Percentiles rank a stretch among this genome's conserved stretches.
phyloP scores from a whole-genome alignment of 768 basidiomycete species.

The Russula vinacea region DNA sequence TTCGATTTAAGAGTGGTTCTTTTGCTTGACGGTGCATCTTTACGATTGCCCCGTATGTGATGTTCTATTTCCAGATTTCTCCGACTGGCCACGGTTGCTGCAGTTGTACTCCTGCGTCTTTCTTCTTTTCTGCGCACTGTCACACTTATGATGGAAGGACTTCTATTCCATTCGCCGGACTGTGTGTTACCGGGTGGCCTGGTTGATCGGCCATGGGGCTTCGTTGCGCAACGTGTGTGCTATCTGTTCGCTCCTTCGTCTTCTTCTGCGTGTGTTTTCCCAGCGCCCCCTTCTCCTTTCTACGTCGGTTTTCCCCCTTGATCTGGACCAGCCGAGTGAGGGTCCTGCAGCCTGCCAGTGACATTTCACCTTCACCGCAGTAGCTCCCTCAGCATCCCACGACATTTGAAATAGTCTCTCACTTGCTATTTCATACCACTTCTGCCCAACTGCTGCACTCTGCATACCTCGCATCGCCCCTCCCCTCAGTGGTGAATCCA shows the following conservation, averaged over 20 bases:
- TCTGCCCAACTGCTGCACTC: too few relatives aligned
- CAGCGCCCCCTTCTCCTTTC: not conserved
- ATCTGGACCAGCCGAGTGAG: too few relatives aligned
- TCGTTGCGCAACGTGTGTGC: not conserved
- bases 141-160: too few relatives aligned
- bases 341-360: too few relatives aligned
- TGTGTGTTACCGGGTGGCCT: not conserved
- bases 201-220: not conserved
- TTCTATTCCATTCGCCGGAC: not conserved
- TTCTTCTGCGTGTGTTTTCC: not conserved
- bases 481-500: too few relatives aligned
- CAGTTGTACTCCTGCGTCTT: not conserved
- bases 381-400: not conserved
- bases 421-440: too few relatives aligned
- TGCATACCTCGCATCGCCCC: too few relatives aligned
- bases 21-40: not conserved
- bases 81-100: not conserved
- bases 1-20: not conserved
- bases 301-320: not conserved
- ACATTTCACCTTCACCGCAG: not conserved
- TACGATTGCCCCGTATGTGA: not conserved
- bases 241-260: not conserved
- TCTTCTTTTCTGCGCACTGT: not conserved
- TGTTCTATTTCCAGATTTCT: not conserved
- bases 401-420: too few relatives aligned